Base-by-base conservation (phyloP, 805 yeast species). In the Monosporozyma solicola region DNA sequence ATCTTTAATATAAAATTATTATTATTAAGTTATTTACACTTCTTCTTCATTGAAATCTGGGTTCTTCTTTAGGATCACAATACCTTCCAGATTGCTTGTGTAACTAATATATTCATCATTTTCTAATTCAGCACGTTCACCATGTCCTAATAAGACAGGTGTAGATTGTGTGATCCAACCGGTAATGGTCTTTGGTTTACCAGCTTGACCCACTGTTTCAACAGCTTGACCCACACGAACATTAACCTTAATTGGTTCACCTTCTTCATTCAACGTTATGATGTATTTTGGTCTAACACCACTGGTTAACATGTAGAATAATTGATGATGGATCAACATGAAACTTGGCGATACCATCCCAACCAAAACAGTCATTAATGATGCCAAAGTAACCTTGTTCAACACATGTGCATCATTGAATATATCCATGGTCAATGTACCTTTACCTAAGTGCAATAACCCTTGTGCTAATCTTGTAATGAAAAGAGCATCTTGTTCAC, bases 111-210 rank as follows among this genome's bases (percentile, higher is more conserved):
- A 94, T 72, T 94, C 97, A 61, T 87, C 90, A 53, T 70, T 74
- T 67, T 95, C 99, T 60, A 94, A 75, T 70, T 94, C 99, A 0
- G 99, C 99, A 57, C 97, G 79, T 70, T 94, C 99, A 46, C 98
- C 98, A 61, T 84, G 83, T 43, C 94, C 91, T 53, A 94, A 76
- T 61, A 94, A 75, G 22, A 94, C 99, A 0, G 99, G 99, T 0
- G 99, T 94, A 5, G 94, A 87, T 65, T 94, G 99, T 1, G 99
- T 94, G 22, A 94, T 98, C 99, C 99, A 94, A 39, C 99, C 99
- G 3, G 99, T 94, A 48, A 94, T 94, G 11, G 97, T 91, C 76
- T 94, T 94, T 49, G 99, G 99, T 62, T 88, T 89, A 74, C 99
- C 99, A 0, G 98, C 99, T 70, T 92, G 98, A 35, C 99, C 99